Base-by-base conservation (phyloP, 306 rosid genomes). In the Cucurbita moschata region DNA sequence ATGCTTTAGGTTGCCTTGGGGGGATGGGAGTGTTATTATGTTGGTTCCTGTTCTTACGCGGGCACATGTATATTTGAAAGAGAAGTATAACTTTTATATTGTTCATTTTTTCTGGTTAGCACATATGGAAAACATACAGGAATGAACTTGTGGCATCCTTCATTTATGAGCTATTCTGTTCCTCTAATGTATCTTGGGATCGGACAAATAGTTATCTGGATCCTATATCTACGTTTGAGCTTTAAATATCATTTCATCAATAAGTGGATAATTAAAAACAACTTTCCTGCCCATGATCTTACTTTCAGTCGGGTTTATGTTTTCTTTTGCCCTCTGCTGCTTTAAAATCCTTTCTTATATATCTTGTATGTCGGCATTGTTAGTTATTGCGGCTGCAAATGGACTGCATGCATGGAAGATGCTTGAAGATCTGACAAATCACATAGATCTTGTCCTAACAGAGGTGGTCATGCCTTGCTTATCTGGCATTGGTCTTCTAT, bases 401-500 rank as follows among this genome's bases (percentile, higher is more conserved):
- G 97, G 90, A 77, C 71, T 89, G 78, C 96, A 88, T 72, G 98
- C 98, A 58, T 93, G 98, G 98, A 93, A 88, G 85, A 72, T 93
- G 54, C 86, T 93, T 81, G 92, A 85, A 76, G 90, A 93, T 84
- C 80, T 87, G 80, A 80, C 92, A 71, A 93, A 81, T 84, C 92
- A 90, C 75, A 80, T 90, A 71, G 98, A 93, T 88, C 81, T 93
- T 42, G 77, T 93, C 21, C 81, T 93, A 81, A 93, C 97, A 38
- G 98, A 93, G 85, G 92, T 90, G 59, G 92, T 87, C 79, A 87
- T 93, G 92, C 97, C 98, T 16, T 80, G 89, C 66, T 66, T 90
- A 43, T 86, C 98, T 35, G 98, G 98, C 78, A 81, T 93, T 77
- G 87, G 90, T 68, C 97, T 93, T 75, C 82, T 93, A 69, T 75